Base-by-base conservation (phyloP, 2,329 filamentous ascomycete genomes). In the Daldinia eschscholtzii region DNA sequence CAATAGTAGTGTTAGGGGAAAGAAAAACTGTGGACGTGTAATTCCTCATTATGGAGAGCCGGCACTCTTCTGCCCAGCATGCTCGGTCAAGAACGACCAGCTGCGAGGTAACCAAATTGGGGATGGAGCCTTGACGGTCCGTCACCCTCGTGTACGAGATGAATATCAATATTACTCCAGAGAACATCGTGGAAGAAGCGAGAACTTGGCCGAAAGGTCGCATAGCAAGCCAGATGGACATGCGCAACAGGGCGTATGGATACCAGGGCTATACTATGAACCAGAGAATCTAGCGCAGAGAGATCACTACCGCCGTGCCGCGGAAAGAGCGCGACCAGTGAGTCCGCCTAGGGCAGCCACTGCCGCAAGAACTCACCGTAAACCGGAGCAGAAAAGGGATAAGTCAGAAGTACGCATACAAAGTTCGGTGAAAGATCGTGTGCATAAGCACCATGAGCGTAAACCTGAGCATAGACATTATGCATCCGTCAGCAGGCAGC, bases 11-110 rank as follows among this genome's bases (percentile, higher is more conserved):
- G 4, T 28, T 13, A 64, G 13, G 39, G 64, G 63, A 10, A 71
- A 55, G 39, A 68, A 71, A 44, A 13, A 75, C 46, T 77, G 76
- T 57, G 74, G 74, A 2, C 70, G 64, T 41, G 61, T 76, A 6
- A 33, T 76, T 15, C 74, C 73, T 13, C 65, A 74, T 20, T 46
- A 74, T 46, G 41, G 70, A 5, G 37, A 65, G 0, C 46, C 52
- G 2, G 41, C 66, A 1, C 39, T 55, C 0, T 74, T 73, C 56
- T 76, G 76, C 44, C 61, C 74, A 9, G n/a, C 52, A 13, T 77
- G 76, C 23, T 61, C 55, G 1, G 33, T 73, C 37, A 68, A 58
- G 41, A 65, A 63, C 23, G 59, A 65, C 10, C 28, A 41, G 1
- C 52, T 75, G 15, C 53, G 50, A 6, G 70, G 70, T 4, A 57